These are phyloP conservation scores for Syzygium jambos DNA, from an alignment of 345 rosid species.

Conservation along the genomic window DNA sequence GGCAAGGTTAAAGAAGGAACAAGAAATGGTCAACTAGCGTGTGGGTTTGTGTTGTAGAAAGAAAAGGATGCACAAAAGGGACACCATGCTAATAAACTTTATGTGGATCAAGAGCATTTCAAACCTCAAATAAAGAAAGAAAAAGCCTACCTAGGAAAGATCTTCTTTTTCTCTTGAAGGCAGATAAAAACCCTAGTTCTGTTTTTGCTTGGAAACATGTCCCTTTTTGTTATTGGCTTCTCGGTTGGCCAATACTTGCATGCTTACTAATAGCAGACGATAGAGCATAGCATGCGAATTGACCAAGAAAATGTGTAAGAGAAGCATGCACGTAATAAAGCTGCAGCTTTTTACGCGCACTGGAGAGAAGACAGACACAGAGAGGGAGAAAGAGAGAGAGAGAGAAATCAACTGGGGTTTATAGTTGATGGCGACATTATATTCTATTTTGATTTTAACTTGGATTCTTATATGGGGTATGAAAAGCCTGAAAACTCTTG, in stretches of 20 bases:
- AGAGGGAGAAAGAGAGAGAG: not conserved
- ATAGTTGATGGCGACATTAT: no score
- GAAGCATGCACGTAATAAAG: not conserved
- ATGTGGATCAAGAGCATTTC: not conserved
- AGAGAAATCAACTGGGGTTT: no score
- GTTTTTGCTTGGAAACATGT: not conserved
- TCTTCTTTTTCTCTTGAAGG: not conserved
- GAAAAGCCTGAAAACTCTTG: not conserved
- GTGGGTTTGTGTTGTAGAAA: not conserved
- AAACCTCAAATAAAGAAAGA: not conserved
- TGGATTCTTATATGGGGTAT: not conserved
- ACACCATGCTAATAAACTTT: not conserved
- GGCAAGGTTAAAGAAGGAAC: not conserved
- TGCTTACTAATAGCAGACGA: not conserved
- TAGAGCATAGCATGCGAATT: not conserved
- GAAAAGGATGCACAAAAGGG: not conserved
- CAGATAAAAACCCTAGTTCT: not conserved
- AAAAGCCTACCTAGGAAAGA: not conserved
- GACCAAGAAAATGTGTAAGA: not conserved
- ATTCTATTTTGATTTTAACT: not conserved
- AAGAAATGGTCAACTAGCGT: not conserved
- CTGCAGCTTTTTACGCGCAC: not conserved
- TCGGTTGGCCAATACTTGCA: not conserved
- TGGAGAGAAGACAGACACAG: not conserved
- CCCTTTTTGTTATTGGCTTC: not conserved